A percentile compares a stretch with the other conserved stretches of the same genome.
phyloP scores from a whole-genome alignment of 176 grass and related monocot species.

The Juncus inflexus region DNA sequence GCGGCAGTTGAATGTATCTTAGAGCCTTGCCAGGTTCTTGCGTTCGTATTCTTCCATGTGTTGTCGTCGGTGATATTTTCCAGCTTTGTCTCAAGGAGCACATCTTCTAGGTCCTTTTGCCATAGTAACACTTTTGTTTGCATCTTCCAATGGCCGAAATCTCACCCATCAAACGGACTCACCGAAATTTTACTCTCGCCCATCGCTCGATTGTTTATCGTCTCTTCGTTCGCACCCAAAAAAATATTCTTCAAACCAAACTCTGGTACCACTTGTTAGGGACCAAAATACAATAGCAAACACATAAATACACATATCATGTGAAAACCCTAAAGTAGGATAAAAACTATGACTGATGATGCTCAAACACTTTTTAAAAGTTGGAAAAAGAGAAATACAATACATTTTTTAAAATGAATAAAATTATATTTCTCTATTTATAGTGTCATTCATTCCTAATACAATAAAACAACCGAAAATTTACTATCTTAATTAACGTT shows the following conservation, averaged over 20 bases:
- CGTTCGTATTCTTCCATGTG: not conserved
- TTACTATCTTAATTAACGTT: too few species aligned
- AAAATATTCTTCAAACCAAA: not conserved
- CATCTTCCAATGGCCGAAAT: too few species aligned
- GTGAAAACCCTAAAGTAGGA: not conserved
- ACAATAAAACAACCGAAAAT: too few species aligned
- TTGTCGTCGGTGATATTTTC: not conserved
- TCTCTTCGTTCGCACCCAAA: not conserved
- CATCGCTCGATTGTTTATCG: not conserved
- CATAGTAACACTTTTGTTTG: too few species aligned
- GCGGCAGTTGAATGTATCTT: not conserved
- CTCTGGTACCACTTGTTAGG: not conserved
- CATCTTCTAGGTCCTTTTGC: not conserved
- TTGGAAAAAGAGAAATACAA: too few species aligned
- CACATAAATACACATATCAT: not conserved
- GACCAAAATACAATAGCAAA: not conserved
- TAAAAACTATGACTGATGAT: not conserved
- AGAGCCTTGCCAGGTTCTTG: not conserved
- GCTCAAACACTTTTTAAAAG: not conserved
- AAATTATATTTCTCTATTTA: too few species aligned
- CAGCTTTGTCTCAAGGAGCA: not conserved
- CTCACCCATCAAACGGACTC: too few species aligned
- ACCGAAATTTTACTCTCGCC: not conserved
- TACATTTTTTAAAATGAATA: too few species aligned
- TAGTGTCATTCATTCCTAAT: too few species aligned